Evolutionary conservation across 2,329 filamentous ascomycete species (phyloP), one percentile per base, ranked within the genome.

Genomic region (Ceratocystis colombiana): DNA sequence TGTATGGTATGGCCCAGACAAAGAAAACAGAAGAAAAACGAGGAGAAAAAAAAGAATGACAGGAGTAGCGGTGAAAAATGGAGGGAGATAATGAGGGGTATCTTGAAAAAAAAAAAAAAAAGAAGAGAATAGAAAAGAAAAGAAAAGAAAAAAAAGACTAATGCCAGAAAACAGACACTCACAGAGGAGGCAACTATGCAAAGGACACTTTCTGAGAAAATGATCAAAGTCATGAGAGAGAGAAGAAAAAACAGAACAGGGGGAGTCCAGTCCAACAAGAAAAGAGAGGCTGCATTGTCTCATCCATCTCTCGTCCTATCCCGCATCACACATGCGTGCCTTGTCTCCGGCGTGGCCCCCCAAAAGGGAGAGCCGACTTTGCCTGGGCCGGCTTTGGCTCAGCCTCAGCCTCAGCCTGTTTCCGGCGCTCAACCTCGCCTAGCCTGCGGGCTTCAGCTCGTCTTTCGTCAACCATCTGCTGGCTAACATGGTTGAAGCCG

Each of bases 401-500:
- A 20, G 62, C 46, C 30, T 64, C 62, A 17, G 17, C 46, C 10
- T 66, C 61, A 12, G 71, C 71, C 37, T 73, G 66, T 65, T 71
- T 65, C 22, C 67, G 65, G 12, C 71, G 71, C 67, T 80, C 79
- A 62, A 77, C 75, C 68, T 79, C 79, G 7, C 77, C 77, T 70
- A 79, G 80, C 48, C 81, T 79, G 62, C 87, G 82, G 62, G 89
- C 82, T 72, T 91, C 86, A 61, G 84, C 80, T 61, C 93, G 80
- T 68, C 88, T 83, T 70, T 86, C 82, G 70, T 96, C 91, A 68
- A 96, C 89, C 3, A 85, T 83, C 17, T 88, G 87, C 74, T 96
- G 90, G 71, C 86, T 91, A 20, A 96, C 79, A 71, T 91, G 87
- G 5, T 86, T 88, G 70, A 93, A 91, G 4, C 89, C 89, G 72